Percentiles rank a stretch among this genome's conserved stretches.
Conservation (phyloP, 441 rosid genomes). For the Aleurites moluccanus region DNA sequence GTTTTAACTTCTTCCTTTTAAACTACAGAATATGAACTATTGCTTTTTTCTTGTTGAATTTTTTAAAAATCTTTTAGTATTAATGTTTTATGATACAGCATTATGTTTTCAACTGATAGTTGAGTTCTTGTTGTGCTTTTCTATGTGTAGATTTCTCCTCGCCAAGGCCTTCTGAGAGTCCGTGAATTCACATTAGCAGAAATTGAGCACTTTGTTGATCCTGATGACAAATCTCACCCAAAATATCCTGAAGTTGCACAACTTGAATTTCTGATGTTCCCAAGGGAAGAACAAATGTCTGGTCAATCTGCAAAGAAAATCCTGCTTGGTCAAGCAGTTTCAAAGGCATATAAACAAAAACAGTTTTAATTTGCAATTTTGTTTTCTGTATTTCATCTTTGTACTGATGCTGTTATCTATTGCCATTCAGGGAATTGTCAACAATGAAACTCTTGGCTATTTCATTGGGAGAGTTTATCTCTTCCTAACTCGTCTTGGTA, state of each 20-base stretch:
- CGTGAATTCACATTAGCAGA: constrained; percentile 79
- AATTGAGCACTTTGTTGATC: constrained; percentile 80
- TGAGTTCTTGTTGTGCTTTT: not conserved
- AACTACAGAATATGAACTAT: not conserved
- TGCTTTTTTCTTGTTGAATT: not conserved
- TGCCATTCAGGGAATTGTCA: constrained; percentile 55
- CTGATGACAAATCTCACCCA: constrained; percentile 68
- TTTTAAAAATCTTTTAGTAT: not conserved
- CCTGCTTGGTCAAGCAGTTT: constrained; percentile 65
- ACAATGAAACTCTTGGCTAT: constrained; percentile 76
- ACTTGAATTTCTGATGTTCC: constrained; percentile 71
- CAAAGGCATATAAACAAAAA: constrained; percentile 41
- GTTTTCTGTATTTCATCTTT: not conserved
- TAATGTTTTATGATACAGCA: not conserved
- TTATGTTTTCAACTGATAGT: not conserved
- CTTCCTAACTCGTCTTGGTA: constrained; percentile 59
- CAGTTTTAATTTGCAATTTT: not conserved
- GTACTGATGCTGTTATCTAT: constrained; percentile 11
- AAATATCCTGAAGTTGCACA: constrained; percentile 52
- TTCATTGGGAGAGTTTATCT: constrained; percentile 78
- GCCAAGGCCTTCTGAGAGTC: constrained; percentile 73
- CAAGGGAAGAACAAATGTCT: constrained; percentile 68
- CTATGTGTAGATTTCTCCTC: constrained; percentile 61
- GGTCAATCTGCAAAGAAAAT: constrained; percentile 57
- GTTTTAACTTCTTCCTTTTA: constrained; percentile 30